Evolutionary conservation across 768 basidiomycete genomes (phyloP), one percentile per base, ranked within the genome.

Genomic region (Pisolithus sp.): DNA sequence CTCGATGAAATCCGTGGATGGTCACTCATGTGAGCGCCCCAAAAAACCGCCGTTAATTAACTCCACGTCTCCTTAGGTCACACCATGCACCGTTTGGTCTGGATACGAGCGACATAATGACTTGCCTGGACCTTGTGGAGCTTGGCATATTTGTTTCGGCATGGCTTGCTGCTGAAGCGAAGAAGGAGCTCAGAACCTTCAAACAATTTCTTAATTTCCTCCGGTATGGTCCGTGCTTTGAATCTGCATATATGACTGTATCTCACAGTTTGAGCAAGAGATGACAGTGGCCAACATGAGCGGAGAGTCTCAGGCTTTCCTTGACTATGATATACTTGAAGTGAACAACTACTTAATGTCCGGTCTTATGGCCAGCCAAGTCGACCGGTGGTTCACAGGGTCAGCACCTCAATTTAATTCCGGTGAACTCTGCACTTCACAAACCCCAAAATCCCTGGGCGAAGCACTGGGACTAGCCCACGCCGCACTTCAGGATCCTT

Each of bases 351-450:
- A 92, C 65, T 73, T 92, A 60, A 80, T 79, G 59, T 80, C 79
- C 40, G 86, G 89, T 45, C 76, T 92, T 41, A 72, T 77, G 48
- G 71, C 73, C 49, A 89, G 85, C 65, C 69, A 75, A 46, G 79
- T 92, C 68, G 89, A 91, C 71, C 76, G 75, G 57, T 92, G 89
- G 86, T 92, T 92, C 66, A 75, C 75, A 64, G 87, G 86, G 18
- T 78, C 80, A 47, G 47, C 43, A 49, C 64, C 70, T 46, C 60
- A 61, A 65, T 66, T 70, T 57, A 58, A 68, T 56, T 62, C 64
- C 51, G 62, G 57, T 44, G 66, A 68, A 56, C 60, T 67, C 48
- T 63, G 58, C 48, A 53, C 66, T 54, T 45, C 48, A 60, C 57
- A 57, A 38, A 51, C 49, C 30, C 50, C 57, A 53, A 57, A 59